Base-by-base conservation (phyloP, 225 moss, liverwort and hornwort species). In the Straminergon stramineum region DNA sequence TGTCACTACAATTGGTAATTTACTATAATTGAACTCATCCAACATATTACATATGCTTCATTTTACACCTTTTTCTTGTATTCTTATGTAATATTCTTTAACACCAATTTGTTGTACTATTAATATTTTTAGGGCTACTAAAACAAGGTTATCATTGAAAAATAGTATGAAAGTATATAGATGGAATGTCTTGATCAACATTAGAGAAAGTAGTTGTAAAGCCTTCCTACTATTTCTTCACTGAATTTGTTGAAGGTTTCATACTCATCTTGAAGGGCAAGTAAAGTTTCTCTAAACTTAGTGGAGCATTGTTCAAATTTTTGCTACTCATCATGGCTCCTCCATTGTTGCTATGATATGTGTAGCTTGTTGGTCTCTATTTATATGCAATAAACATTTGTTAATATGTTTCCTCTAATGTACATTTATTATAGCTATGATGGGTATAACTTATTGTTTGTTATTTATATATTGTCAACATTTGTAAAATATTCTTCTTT, bases 241-340 rank as follows among this genome's bases (percentile, higher is more conserved):
- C 14, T 15, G 7, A 71, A 26, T 15, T 71, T 2, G 1, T 43
- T 74, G 28, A 28, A 45, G 45, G 10, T 17, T 45, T 17, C 4
- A 17, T 45, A 17, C 10, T 74, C 0, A 10, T 16, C 2, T 17
- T 0, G 6, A 45, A 17, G 1, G 28, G 0, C 17, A 3, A 45
- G 5, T 17, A 10, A 5, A 0, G 1, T 17, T 45, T 30, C 3
- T 28, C 10, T 2, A 45, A 74, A 45, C 73, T 43, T 28, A 27
- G 5, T 9, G 10, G 43, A 41, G 26, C 5, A 73, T 43, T 71
- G 16, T 73, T 45, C 28, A 45, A 74, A 43, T 45, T 28, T 74
- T 45, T 7, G 6, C 3, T 27, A 3, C 7, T 43, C 16, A 43
- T 41, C 3, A 1, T 28, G 5, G 15, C 9, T 43, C 10, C 2